Base-by-base conservation (phyloP, 495 filamentous ascomycete genomes). In the Penicillium riverlandense region DNA sequence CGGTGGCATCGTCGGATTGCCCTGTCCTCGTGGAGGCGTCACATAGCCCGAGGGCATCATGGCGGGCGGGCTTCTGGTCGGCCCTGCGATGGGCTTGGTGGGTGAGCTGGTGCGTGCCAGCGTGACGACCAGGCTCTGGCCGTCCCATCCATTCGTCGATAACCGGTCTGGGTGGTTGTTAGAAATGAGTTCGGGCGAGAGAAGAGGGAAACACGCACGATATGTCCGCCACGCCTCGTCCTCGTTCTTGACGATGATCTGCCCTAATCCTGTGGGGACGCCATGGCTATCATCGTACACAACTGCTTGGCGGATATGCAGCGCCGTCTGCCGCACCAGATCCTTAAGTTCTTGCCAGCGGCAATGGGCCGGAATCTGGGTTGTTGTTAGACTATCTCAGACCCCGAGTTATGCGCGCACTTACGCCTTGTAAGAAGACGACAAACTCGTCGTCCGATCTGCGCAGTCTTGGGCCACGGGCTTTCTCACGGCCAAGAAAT, bases 341-440 rank as follows among this genome's bases (percentile, higher is more conserved):
- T 73, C 70, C 43, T 73, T 73, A 29, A 73, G 45, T 53, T 73
- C 70, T 53, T 73, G 70, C 70, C 70, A 73, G 40, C 70, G 69
- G 36, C 70, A 73, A 37, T 71, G 70, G 7, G 67, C 49, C 33
- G 70, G 68, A 40, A 73, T 67, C 70, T 73, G 34, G n/a, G 31
- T 48, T 35, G 22, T 49, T 34, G 32, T 34, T 34, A 34, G 32
- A 11, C 32, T 12, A 6, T 22, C 22, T 22, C 22, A 4, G 22
- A 6, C 4, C 4, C 4, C 37, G 29, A 29, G 29, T 31, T 11
- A 38, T 27, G 5, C 30, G 30, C 11, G 29, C 22, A 50, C 64
- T 58, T 51, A 73, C 70, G 15, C 70, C 70, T 37, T 73, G 70
- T 27, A 73, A 55, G 45, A 71, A 73, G 1, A 73, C 54, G 13